Evolutionary conservation across 495 filamentous ascomycete genomes (phyloP).

Genomic region (Paragyromitra xinjiangensis): DNA sequence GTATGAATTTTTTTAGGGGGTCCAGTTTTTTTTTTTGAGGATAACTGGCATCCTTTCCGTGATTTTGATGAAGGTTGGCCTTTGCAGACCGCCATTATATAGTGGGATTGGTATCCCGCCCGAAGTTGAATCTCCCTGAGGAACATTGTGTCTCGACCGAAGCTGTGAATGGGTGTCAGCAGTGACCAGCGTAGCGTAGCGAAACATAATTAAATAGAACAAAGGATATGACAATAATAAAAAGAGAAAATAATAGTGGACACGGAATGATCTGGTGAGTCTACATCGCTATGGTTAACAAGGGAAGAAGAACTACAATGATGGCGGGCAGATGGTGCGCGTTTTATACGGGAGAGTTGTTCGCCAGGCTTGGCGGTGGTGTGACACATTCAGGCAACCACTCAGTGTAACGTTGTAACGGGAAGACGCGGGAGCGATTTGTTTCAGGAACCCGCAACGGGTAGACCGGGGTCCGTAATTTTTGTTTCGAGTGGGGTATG

Average conservation of each 20-base stretch:
- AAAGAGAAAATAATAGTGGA: not conserved
- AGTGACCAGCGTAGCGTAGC: not conserved
- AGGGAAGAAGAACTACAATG: not conserved
- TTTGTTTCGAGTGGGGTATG: not conserved
- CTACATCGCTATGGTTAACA: not conserved
- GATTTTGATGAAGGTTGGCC: too few species aligned
- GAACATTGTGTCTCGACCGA: not conserved
- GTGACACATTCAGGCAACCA: constrained; percentile 12
- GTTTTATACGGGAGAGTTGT: not conserved
- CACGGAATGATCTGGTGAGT: constrained; percentile 9
- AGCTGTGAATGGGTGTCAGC: constrained; percentile 2
- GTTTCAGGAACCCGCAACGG: too few species aligned
- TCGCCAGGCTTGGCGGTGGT: not conserved
- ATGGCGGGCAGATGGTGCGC: not conserved
- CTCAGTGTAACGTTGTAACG: constrained; percentile 1
- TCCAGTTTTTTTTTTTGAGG: too few species aligned
- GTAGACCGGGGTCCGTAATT: too few species aligned
- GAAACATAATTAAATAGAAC: not conserved
- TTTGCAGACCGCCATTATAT: too few species aligned
- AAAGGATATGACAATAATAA: constrained; percentile 1
- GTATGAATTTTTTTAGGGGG: too few species aligned
- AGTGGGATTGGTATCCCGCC: too few species aligned
- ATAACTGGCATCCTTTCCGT: too few species aligned
- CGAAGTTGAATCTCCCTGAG: too few species aligned
- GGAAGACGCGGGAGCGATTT: not conserved